Base-by-base conservation (phyloP, 495 filamentous ascomycete species). In the Saxophila tyrrhenica region DNA sequence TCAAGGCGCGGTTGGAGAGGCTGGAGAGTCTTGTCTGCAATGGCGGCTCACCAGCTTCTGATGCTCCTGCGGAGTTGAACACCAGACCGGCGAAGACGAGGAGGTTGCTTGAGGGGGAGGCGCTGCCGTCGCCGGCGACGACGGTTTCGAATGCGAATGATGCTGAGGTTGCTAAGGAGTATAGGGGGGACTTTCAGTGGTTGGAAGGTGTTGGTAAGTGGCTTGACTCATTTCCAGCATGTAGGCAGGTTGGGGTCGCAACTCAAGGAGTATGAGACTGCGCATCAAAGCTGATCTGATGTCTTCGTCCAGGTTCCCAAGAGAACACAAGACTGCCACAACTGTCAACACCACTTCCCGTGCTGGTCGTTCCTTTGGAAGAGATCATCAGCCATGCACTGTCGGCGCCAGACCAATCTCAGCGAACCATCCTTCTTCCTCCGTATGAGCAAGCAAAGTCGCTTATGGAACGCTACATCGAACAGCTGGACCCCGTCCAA, bases 401-500 rank as follows among this genome's bases (percentile, higher is more conserved):
- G 29, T 35, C 29, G 29, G 29, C 29, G 29, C 13, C 29, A 13
- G 29, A 35, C 7, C 5, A 35, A 5, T 13, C 5, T 5, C 29
- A 35, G 13, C 29, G 29, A 7, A 35, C 13, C 29, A 13, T 35
- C 13, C 29, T 35, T 13, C 13, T 35, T 5, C 29, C 29, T 7
- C 29, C 29, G 29, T 35, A 35, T 35, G 13, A 5, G 7, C 7
- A 35, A 13, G 13, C 29, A 13, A 35, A 35, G 29, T 13, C 13
- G 7, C 17, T n/a, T 44, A 17, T 21, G 20, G 41, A 21, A n/a
- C 16, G 41, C 8, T 21, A 44, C n/a, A 44, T 44, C n/a, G 16
- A 44, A n/a, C 16, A 44, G 20, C 15, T 60, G 3, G 52, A 56
- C 29, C 38, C 58, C 17, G 19, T 57, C 8, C 53, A 60, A 29